These are phyloP conservation scores for Brettanomyces nanus DNA, from an alignment of 805 yeast species.

Conservation along the genomic window DNA sequence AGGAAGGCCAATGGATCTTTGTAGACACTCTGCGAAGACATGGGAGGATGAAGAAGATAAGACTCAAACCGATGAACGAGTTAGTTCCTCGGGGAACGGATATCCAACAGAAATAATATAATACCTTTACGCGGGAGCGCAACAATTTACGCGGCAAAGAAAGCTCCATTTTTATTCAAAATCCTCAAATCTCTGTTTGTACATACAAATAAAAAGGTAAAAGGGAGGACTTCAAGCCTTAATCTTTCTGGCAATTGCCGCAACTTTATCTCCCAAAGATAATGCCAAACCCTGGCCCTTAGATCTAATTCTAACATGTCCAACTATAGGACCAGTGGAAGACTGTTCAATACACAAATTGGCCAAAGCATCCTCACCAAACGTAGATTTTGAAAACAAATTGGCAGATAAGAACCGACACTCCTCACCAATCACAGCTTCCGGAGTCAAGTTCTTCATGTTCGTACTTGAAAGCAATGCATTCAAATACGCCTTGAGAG, in stretches of 20 bases:
- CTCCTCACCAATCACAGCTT: conserved; percentile 82
- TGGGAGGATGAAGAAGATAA: no score
- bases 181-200: no score
- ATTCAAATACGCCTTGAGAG: conserved; percentile 71
- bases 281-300: conserved; percentile 97
- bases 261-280: conserved; percentile 89
- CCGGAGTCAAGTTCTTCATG: conserved; percentile 90
- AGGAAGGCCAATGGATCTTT: no score
- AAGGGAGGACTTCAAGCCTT: no score
- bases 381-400: conserved; percentile 81
- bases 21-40: no score
- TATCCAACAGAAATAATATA: no score
- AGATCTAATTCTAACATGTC: conserved; percentile 93
- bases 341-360: conserved; percentile 87
- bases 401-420: conserved; percentile 93
- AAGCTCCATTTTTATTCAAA: no score
- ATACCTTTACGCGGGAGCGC: no score
- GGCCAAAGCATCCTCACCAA: conserved; percentile 97
- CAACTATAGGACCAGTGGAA: conserved; percentile 67
- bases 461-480: conserved; percentile 75
- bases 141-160: no score
- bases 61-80: no score
- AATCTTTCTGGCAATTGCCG: conserved; percentile 69
- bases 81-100: no score
- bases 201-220: no score